Evolutionary conservation across 352 stramenopile genomes (phyloP), one percentile per base, ranked within the genome.

Genomic region (Peronospora belbahrii): DNA sequence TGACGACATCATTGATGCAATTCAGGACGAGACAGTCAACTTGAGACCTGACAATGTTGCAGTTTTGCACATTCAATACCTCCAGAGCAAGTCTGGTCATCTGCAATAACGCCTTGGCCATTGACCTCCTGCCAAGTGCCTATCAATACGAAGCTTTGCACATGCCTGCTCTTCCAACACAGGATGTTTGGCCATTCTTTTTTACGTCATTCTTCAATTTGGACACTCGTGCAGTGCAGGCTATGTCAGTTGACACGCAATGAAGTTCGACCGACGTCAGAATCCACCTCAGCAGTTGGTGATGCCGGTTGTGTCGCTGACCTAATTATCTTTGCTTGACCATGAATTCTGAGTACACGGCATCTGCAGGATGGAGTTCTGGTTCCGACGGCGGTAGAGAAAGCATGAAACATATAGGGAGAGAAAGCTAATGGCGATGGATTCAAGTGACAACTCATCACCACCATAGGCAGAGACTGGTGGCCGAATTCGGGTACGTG

Each of bases 391-490:
- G 48, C 1, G 41, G 48, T 20, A 33, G 34, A 33, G 53, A 63
- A 1, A 56, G 27, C 6, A 49, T 42, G 15, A 52, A 14, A 6
- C 59, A 65, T 32, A 85, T 66, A 10, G n/a, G n/a, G 70, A 85
- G 38, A 83, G 81, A 62, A 79, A 79, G 52, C 65, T 84, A 57
- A 70, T 62, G 58, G 71, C 69, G 23, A 52, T 75, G 31, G 65
- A 81, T 23, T 61, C 41, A 3, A 66, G 63, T 18, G 56, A 63
- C 5, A 43, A 27, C 4, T 20, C 23, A 4, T 40, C 41, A 11
- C 57, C 59, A 3, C 71, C 83, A 52, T 62, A 57, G 6, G 52
- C 88, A 87, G 61, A 87, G 84, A 39, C n/a, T n/a, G n/a, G n/a
- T n/a, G 79, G 79, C n/a, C 72, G 74, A 31, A 71, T 83, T 44